Conservation (phyloP, 805 yeast genomes). For the Candida rishiriensis region DNA sequence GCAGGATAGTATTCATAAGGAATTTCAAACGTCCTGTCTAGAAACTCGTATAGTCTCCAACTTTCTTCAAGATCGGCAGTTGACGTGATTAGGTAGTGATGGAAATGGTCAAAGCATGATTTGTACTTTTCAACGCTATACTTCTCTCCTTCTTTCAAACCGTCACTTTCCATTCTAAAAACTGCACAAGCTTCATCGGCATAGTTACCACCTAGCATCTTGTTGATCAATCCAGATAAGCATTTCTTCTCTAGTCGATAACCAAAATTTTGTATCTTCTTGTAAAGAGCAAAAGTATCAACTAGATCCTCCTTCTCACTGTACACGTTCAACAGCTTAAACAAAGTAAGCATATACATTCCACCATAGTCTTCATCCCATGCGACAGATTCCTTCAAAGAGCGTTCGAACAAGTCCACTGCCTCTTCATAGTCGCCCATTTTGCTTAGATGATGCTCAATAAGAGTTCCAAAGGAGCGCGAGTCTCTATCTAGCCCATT, state of each 20-base stretch:
- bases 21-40: slow-evolving; percentile 50
- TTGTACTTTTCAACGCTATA: slow-evolving; percentile 14
- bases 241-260: slow-evolving; percentile 34
- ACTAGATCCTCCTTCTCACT: slow-evolving; percentile 16
- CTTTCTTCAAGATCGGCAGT: slow-evolving; percentile 43
- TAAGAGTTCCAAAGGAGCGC: slow-evolving; percentile 31
- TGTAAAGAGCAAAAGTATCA: slow-evolving; percentile 31
- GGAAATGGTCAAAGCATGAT: slow-evolving; percentile 31
- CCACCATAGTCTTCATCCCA: slow-evolving; percentile 38
- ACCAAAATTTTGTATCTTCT: slow-evolving; percentile 38
- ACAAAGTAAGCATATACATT: slow-evolving; percentile 22
- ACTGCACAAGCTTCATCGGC: slow-evolving; percentile 39
- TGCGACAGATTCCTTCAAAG: slow-evolving; percentile 35
- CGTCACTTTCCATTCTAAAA: slow-evolving; percentile 36
- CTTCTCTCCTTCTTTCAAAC: slow-evolving; percentile 9
- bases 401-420: slow-evolving; percentile 31
- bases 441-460: slow-evolving; percentile 28
- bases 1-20: slow-evolving; percentile 59
- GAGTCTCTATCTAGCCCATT: slow-evolving; percentile 33
- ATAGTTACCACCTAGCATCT: slow-evolving; percentile 32
- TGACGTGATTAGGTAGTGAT: slow-evolving; percentile 37
- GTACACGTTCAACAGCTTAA: slow-evolving; percentile 21
- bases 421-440: slow-evolving; percentile 32
- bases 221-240: slow-evolving; percentile 33
- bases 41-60: slow-evolving; percentile 53